Conservation (phyloP, 148 eudicot genomes). For the Mesembryanthemum crystallinum region DNA sequence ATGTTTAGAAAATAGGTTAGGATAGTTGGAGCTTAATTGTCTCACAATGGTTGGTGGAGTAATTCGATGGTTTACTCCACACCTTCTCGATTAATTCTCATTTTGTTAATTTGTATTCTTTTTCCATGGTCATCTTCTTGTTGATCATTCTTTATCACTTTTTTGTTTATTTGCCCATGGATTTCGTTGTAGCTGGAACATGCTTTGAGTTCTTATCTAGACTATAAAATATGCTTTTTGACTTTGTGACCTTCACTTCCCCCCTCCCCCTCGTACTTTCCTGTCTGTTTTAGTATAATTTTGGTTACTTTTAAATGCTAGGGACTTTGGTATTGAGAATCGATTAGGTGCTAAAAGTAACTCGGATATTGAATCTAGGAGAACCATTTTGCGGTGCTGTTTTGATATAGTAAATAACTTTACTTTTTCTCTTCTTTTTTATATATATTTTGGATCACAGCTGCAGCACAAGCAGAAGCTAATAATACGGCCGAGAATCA, state of each 20-base stretch:
- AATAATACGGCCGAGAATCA: constrained; percentile 56
- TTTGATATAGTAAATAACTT: neutral
- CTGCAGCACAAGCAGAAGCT: constrained; percentile 52
- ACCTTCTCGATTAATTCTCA: neutral
- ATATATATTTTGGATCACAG: constrained; percentile 17
- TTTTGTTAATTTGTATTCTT: neutral
- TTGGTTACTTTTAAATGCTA: neutral
- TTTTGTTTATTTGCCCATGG: constrained; percentile 1
- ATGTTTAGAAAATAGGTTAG: neutral
- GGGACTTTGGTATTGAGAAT: neutral
- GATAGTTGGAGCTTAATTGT: neutral
- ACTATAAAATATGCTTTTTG: neutral
- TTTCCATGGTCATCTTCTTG: neutral
- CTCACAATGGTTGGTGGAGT: no score
- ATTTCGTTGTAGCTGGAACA: neutral
- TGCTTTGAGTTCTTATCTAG: neutral
- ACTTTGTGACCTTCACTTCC: neutral
- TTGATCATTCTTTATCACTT: neutral
- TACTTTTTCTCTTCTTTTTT: neutral
- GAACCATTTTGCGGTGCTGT: neutral
- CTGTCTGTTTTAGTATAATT: neutral
- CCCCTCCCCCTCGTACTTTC: neutral
- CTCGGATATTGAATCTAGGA: neutral
- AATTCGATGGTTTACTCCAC: no score
- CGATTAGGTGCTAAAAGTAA: neutral